Percentiles rank a stretch among this genome's conserved stretches.
Evolutionary conservation across 2,329 filamentous ascomycete genomes (phyloP).

Genomic region (Cytospora paraplurivora): DNA sequence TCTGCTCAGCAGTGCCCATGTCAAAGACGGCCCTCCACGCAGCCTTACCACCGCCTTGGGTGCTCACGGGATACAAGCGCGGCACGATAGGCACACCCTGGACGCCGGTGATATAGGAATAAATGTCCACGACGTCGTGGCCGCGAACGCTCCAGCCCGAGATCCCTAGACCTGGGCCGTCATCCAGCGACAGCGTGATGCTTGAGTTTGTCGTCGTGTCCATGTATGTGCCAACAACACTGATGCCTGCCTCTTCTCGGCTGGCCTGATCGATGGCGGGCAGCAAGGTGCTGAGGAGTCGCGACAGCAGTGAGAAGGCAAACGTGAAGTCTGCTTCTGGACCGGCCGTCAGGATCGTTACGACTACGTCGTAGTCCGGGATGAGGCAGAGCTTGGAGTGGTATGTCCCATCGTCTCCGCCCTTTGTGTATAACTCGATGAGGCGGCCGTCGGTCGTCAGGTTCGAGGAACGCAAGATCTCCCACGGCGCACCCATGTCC

Average conservation of each 20-base stretch:
- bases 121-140: conserved; percentile 43
- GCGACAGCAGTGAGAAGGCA: conserved; percentile 29
- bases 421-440: conserved; percentile 51
- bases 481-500: conserved; percentile 40
- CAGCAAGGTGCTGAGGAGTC: conserved; percentile 40
- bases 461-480: conserved; percentile 38
- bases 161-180: conserved; percentile 44
- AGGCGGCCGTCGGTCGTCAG: conserved; percentile 42
- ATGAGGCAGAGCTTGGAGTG: conserved; percentile 44
- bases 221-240: conserved; percentile 42
- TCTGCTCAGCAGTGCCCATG: conserved; percentile 5
- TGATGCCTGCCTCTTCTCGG: conserved; percentile 35
- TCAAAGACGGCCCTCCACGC: conserved; percentile 23
- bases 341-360: conserved; percentile 44
- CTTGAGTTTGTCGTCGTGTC: conserved; percentile 44
- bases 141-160: conserved; percentile 44
- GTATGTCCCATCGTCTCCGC: conserved; percentile 47
- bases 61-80: conserved; percentile 14
- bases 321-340: conserved; percentile 26
- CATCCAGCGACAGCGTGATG: conserved; percentile 42
- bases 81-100: conserved; percentile 1
- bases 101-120: conserved; percentile 25
- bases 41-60: neutral
- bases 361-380: conserved; percentile 49
- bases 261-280: conserved; percentile 47